Evolutionary conservation across 2,329 filamentous ascomycete genomes (phyloP), one percentile per base, ranked within the genome.

Genomic region (Ophiostoma sp.): DNA sequence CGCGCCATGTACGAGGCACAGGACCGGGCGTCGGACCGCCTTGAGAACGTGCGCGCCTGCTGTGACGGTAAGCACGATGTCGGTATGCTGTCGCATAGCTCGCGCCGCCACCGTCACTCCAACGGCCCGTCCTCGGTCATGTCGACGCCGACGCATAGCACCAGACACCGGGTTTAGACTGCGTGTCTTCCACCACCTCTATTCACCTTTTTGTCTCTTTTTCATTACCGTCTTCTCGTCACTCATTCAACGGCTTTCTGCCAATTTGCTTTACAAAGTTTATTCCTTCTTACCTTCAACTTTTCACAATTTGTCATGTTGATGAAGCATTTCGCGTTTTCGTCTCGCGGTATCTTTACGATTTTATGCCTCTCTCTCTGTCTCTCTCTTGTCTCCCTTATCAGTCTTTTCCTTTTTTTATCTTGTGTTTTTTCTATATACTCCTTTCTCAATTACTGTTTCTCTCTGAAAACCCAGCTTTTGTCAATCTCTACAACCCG

Each of bases 11-110:
- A 95, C 78, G 93, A 95, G 82, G 87, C 89, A 75, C 91, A 94
- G 79, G 92, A 95, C 78, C 86, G 90, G 71, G 92, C 95, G 77
- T 86, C 91, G 33, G 93, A 95, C 79, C 88, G 91, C 75, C 86
- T 98, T 78, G 95, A 98, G 86, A 98, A 99, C 81, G 96, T 99
- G 76, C 88, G 96, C 80, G 95, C 95, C 74, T 99, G 96, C 84
- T 99, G 96, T 82, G 96, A 98, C 88, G 96, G 95, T 95, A 87
- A 88, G 91, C 64, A 94, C 78, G 91, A 94, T 80, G 92, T 94
- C 68, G 87, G 89, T 72, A 89, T 85, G 72, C 80, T 92, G 69
- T 79, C 80, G 36, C 79, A 80, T 66, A 78, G 80, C 36, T 79
- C 81, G 72, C 70, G 73, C 3, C 59, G 74, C 2, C 72, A 78